Base-by-base conservation (phyloP, 2,329 filamentous ascomycete genomes). In the Clathrospora elynae region DNA sequence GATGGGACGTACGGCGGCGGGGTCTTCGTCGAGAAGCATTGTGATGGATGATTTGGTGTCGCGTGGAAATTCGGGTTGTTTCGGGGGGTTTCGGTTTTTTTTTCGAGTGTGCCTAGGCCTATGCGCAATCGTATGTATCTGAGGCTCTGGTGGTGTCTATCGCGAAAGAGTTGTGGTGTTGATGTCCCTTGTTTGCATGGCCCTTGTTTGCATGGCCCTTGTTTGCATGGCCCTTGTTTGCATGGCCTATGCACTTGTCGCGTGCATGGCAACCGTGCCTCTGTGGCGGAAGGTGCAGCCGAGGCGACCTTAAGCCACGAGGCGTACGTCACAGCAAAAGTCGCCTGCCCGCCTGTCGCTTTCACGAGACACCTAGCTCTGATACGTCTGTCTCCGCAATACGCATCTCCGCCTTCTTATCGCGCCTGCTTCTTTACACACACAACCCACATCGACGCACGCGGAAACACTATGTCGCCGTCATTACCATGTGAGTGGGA, bases 21-120 rank as follows among this genome's bases (percentile, higher is more conserved):
- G 92, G 70, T 93, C 88, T 75, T 96, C 91, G 73, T 95, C 89
- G 74, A 97, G 88, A 69, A 96, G 80, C 87, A 97, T 96, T 53
- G 74, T 90, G 75, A 49, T 20, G 37, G 37, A 7, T 12, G 3
- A 10, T 16, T 44, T 12, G 4, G 33, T 38, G 28, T 53, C 35
- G 46, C 35, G 51, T 39, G n/a, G 31, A 2, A 4, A n/a, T 17
- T 37, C 9, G 17, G 31, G 19, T 26, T n/a, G 5, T 13, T 17
- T 37, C 9, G 17, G 31, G 19, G 28, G 13, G 13, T 4, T 11
- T 30, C 8, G 13, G 23, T 22, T 30, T 25, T 26, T 10, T 17
- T 43, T 48, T 42, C 3, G 2, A n/a, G 16, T 6, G 4, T n/a
- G 17, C 2, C 6, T 1, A 1, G 14, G 30, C 26, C 25, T 28